Conservation (phyloP, 192 early-diverging fungal genomes). For the Backusella tarrabulga region DNA sequence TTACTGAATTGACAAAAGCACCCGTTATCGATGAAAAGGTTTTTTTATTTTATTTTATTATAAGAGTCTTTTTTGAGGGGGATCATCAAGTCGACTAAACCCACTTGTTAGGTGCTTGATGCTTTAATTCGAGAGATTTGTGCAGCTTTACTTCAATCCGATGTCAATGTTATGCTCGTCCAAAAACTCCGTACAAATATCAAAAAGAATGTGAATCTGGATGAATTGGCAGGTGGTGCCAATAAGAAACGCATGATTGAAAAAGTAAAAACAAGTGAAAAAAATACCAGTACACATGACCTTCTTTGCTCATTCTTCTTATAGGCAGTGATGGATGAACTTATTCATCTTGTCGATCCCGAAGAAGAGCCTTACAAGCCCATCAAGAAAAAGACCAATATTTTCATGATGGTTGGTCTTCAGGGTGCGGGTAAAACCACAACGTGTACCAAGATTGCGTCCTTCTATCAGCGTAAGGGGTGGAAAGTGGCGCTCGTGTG, state of each 20-base stretch:
- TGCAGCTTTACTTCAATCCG: constrained; percentile 84
- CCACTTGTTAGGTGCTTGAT: constrained; percentile 58
- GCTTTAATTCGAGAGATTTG: constrained; percentile 83
- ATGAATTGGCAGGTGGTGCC: constrained; percentile 75
- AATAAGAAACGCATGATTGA: constrained; percentile 90
- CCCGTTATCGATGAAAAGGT: constrained; percentile 90
- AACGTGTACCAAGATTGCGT: constrained; percentile 93
- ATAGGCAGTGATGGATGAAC: constrained; percentile 86
- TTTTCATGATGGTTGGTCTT: constrained; percentile 97
- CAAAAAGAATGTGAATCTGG: constrained; percentile 75
- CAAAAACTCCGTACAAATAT: constrained; percentile 82
- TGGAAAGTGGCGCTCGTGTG: constrained; percentile 93
- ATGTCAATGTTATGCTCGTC: constrained; percentile 90
- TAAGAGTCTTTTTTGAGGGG: too few species aligned
- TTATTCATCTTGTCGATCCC: constrained; percentile 83
- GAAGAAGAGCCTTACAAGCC: constrained; percentile 85
- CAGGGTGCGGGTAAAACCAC: constrained; percentile 97
- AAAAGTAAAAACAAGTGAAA: constrained; percentile 38
- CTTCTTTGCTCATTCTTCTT: background rate
- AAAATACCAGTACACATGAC: background rate
- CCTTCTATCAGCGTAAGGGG: constrained; percentile 90
- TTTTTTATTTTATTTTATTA: too few species aligned
- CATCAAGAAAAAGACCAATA: constrained; percentile 77
- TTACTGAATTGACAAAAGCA: constrained; percentile 75
- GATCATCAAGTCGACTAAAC: background rate